A percentile compares a stretch with the other conserved stretches of the same genome.
Evolutionary conservation across 2,329 filamentous ascomycete genomes (phyloP).

Genomic region (Colletotrichum lentis): DNA sequence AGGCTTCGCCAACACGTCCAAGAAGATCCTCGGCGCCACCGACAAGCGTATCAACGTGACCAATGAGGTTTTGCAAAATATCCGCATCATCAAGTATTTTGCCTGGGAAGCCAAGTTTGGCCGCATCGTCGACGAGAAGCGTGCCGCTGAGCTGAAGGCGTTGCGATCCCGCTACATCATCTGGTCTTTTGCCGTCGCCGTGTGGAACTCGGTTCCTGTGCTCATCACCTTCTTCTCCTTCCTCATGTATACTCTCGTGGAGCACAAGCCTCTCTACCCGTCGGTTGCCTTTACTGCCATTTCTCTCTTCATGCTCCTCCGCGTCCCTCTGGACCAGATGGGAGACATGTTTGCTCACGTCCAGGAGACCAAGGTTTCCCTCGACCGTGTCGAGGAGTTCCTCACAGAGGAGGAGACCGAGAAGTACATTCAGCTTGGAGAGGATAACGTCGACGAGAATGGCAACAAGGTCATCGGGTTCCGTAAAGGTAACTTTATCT

Average conservation of each 20-base stretch:
- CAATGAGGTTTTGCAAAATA: slow-evolving; percentile 96
- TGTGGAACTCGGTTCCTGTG: slow-evolving; percentile 96
- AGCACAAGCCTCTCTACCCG: slow-evolving; percentile 87
- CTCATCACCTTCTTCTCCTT: slow-evolving; percentile 98
- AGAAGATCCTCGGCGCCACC: slow-evolving; percentile 89
- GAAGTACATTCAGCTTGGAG: slow-evolving; percentile 86
- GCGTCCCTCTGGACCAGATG: slow-evolving; percentile 92
- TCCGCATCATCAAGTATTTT: slow-evolving; percentile 99
- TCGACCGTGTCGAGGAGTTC: slow-evolving; percentile 96
- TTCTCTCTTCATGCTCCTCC: slow-evolving; percentile 92
- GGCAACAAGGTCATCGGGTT: slow-evolving; percentile 84
- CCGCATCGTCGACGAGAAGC: slow-evolving; percentile 87
- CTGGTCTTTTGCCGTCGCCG: slow-evolving; percentile 89
- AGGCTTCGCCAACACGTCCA: slow-evolving; percentile 86
- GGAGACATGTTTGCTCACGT: slow-evolving; percentile 99
- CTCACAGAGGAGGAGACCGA: slow-evolving; percentile 93
- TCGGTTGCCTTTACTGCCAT: slow-evolving; percentile 96
- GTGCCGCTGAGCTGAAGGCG: slow-evolving; percentile 77
- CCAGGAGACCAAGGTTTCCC: slow-evolving; percentile 94
- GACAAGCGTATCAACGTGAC: slow-evolving; percentile 96
- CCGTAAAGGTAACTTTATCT: slow-evolving; percentile 83
- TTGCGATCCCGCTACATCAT: slow-evolving; percentile 85
- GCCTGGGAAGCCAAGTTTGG: slow-evolving; percentile 96
- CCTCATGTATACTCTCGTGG: slow-evolving; percentile 87
- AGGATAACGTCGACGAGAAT: slow-evolving; percentile 72